Evolutionary conservation across 495 filamentous ascomycete genomes (phyloP).

Genomic region (Penicillium arizonense): DNA sequence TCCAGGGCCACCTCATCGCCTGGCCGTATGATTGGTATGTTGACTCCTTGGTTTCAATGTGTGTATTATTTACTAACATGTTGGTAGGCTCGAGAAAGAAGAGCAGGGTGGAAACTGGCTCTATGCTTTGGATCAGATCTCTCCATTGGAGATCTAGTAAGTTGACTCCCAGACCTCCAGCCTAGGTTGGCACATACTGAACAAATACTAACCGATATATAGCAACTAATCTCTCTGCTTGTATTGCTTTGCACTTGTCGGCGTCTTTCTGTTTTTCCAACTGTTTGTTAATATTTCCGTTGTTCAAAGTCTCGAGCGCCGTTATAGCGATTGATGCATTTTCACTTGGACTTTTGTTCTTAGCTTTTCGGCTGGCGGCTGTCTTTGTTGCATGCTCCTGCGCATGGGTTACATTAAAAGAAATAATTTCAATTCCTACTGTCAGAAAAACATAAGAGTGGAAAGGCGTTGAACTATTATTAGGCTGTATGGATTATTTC

Average conservation of each 20-base stretch:
- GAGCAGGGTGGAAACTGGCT: slow-evolving; percentile 95
- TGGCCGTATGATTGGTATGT: slow-evolving; percentile 90
- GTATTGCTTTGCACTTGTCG: slow-evolving; percentile 16
- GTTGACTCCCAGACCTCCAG: slow-evolving; percentile 20
- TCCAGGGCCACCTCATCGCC: slow-evolving; percentile 84
- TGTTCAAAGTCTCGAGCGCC: slow-evolving; percentile 10
- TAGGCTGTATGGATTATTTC: too few species aligned
- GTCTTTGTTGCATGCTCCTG: too few species aligned
- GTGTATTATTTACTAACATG: not conserved
- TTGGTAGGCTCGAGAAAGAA: slow-evolving; percentile 69
- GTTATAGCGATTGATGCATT: slow-evolving; percentile 13
- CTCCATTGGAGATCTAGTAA: slow-evolving; percentile 97
- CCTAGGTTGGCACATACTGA: too few species aligned
- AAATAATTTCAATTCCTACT: too few species aligned
- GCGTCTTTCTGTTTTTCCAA: slow-evolving; percentile 11
- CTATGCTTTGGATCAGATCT: slow-evolving; percentile 92
- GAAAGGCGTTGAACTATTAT: too few species aligned
- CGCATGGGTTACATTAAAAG: too few species aligned
- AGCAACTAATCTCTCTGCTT: slow-evolving; percentile 25
- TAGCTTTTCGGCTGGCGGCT: not conserved
- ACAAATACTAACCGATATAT: slow-evolving; percentile 10
- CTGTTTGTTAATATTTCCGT: slow-evolving; percentile 4
- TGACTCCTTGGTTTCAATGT: not conserved
- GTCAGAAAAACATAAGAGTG: too few species aligned
- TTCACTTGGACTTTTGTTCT: slow-evolving; percentile 4